A percentile compares a stretch with the other conserved stretches of the same genome.
Evolutionary conservation across 768 basidiomycete genomes (phyloP).

Genomic region (Chalciporus piperatus): DNA sequence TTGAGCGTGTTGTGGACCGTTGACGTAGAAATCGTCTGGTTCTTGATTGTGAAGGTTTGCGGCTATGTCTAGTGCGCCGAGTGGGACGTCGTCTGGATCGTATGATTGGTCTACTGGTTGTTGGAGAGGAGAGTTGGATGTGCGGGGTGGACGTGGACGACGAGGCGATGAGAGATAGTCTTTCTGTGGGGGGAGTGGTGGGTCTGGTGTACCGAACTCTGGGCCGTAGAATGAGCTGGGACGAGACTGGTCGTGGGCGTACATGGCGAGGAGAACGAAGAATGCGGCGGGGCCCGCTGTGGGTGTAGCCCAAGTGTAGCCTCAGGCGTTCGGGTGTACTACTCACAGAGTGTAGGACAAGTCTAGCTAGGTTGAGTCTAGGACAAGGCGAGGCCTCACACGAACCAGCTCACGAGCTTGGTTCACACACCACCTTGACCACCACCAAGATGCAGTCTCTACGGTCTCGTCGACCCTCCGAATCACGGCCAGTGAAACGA

Average conservation of each 20-base stretch:
- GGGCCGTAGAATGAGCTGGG: constrained; percentile 34
- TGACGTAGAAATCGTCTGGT: constrained; percentile 40
- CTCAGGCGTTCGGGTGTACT: too few species aligned
- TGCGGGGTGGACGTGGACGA: constrained; percentile 20
- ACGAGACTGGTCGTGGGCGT: constrained; percentile 34
- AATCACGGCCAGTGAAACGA: constrained; percentile 36
- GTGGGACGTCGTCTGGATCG: constrained; percentile 42
- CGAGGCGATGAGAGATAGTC: constrained; percentile 9
- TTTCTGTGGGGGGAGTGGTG: constrained; percentile 3
- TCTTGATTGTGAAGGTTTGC: constrained; percentile 32
- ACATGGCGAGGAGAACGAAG: constrained; percentile 23
- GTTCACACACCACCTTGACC: background rate
- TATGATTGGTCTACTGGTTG: constrained; percentile 31
- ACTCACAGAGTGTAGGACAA: too few species aligned
- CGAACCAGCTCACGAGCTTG: background rate
- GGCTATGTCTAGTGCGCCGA: constrained; percentile 17
- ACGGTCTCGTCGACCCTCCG: constrained; percentile 50
- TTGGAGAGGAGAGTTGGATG: constrained; percentile 20
- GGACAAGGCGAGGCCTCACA: too few species aligned
- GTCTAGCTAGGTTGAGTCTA: too few species aligned
- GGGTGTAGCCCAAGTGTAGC: too few species aligned
- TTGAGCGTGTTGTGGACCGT: constrained; percentile 9
- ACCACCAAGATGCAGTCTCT: constrained; percentile 49
- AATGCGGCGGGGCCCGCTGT: background rate
- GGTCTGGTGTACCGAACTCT: constrained; percentile 18